These are phyloP conservation scores for Colletotrichum shisoi DNA, from an alignment of 2,329 filamentous ascomycete genomes.

Conservation along the genomic window DNA sequence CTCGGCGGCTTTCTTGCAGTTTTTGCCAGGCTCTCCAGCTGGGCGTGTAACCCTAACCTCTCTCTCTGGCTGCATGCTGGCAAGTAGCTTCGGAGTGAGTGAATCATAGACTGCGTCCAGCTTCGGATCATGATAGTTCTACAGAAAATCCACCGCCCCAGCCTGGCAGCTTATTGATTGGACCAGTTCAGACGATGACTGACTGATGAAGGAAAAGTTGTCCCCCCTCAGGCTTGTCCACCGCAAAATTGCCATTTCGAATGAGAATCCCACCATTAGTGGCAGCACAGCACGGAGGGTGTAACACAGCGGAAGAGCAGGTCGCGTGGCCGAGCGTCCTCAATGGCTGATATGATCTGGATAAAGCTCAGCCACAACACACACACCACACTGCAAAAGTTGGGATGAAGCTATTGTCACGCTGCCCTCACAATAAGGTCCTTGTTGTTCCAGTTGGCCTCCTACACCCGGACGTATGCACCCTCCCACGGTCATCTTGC, in stretches of 20 bases:
- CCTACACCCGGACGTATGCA: slow-evolving; percentile 27
- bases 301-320: slow-evolving; percentile 1
- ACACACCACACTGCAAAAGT: slow-evolving; percentile 25
- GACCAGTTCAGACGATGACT: too few species aligned
- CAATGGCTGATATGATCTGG: slow-evolving; percentile 11
- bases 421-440: slow-evolving; percentile 29
- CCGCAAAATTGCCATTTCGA: neutral
- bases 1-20: too few species aligned
- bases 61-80: too few species aligned
- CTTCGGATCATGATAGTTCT: neutral
- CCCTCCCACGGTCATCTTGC: slow-evolving; percentile 27
- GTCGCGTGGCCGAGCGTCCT: slow-evolving; percentile 30
- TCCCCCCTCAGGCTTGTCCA: too few species aligned
- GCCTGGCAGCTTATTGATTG: too few species aligned
- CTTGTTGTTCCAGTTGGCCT: slow-evolving; percentile 36
- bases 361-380: slow-evolving; percentile 34
- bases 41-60: too few species aligned
- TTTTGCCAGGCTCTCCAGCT: too few species aligned
- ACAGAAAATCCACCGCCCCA: too few species aligned
- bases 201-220: too few species aligned
- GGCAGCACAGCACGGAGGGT: neutral
- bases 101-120: neutral
- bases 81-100: too few species aligned
- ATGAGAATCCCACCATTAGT: neutral
- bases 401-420: slow-evolving; percentile 39